phyloP scores from a whole-genome alignment of 2,329 filamentous ascomycete species.

The Cladophialophora yegresii region DNA sequence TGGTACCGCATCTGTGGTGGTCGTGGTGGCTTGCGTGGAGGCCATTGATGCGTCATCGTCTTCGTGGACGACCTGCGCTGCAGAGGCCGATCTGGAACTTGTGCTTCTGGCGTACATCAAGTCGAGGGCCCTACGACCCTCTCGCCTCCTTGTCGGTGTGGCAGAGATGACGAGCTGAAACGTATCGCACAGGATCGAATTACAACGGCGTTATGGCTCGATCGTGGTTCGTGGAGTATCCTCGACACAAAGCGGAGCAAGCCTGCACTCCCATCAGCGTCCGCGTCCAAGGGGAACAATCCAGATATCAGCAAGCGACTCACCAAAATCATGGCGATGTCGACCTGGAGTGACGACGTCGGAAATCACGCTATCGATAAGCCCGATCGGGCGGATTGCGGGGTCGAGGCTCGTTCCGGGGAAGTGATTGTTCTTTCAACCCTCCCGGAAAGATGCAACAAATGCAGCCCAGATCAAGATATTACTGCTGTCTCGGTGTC shows the following conservation, averaged over 20 bases:
- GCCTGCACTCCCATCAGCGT: conserved; percentile 15
- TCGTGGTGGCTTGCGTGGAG: conserved; percentile 27
- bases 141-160: background rate
- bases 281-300: background rate
- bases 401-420: conserved; percentile 11
- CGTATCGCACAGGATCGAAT: background rate
- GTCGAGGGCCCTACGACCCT: background rate
- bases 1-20: conserved; percentile 31
- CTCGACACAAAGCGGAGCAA: conserved; percentile 1
- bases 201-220: conserved; percentile 10
- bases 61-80: conserved; percentile 20
- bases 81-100: conserved; percentile 12
- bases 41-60: conserved; percentile 27
- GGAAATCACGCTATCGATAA: conserved; percentile 28
- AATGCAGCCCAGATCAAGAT: background rate
- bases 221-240: background rate
- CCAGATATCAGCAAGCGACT: background rate
- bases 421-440: background rate
- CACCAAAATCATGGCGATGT: conserved; percentile 20
- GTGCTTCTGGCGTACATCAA: conserved; percentile 24
- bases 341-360: conserved; percentile 5
- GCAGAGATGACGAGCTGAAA: conserved; percentile 2
- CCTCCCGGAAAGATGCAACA: background rate
- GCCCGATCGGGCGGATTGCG: conserved; percentile 25
- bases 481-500: conserved; percentile 1